phyloP scores from a whole-genome alignment of 1,284 basidiomycete species.

The Clitocybe nebularis region DNA sequence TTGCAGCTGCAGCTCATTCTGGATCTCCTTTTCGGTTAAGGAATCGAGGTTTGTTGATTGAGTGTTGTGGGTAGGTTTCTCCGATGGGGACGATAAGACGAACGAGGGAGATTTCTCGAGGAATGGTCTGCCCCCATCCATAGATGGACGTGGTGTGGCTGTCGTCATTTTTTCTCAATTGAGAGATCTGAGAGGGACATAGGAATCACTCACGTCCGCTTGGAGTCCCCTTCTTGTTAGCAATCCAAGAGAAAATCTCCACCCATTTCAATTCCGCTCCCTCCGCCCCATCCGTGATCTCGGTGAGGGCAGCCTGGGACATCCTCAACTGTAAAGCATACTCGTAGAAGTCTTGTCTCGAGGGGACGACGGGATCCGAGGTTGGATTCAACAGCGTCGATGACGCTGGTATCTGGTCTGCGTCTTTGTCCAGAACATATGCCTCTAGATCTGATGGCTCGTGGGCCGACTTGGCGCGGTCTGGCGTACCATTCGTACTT shows the following conservation, averaged over 20 bases:
- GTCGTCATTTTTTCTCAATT: too few species aligned
- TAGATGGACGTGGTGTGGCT: slow-evolving; percentile 16
- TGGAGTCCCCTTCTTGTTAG: slow-evolving; percentile 48
- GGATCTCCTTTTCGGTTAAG: slow-evolving; percentile 7
- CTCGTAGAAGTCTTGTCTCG: slow-evolving; percentile 67
- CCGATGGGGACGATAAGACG: slow-evolving; percentile 1
- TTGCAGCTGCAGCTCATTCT: slow-evolving; percentile 10
- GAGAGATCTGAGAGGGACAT: too few species aligned
- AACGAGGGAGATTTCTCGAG: slow-evolving; percentile 12
- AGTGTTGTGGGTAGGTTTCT: slow-evolving; percentile 3
- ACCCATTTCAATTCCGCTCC: slow-evolving; percentile 81
- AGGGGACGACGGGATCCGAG: slow-evolving; percentile 50
- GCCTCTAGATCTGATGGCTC: slow-evolving; percentile 5
- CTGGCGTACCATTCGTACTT: not conserved
- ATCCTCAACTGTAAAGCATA: slow-evolving; percentile 83
- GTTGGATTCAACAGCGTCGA: slow-evolving; percentile 46
- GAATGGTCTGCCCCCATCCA: slow-evolving; percentile 13
- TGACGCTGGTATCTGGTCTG: slow-evolving; percentile 41
- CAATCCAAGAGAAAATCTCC: slow-evolving; percentile 85
- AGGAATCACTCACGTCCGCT: slow-evolving; percentile 37
- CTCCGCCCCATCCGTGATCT: slow-evolving; percentile 85
- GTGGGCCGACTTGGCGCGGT: too few species aligned
- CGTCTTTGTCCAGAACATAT: slow-evolving; percentile 33
- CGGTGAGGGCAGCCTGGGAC: slow-evolving; percentile 80
- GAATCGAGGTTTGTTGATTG: not conserved